These are phyloP conservation scores for Dactylella cylindrospora DNA, from an alignment of 2,329 filamentous ascomycete species.

Conservation along the genomic window DNA sequence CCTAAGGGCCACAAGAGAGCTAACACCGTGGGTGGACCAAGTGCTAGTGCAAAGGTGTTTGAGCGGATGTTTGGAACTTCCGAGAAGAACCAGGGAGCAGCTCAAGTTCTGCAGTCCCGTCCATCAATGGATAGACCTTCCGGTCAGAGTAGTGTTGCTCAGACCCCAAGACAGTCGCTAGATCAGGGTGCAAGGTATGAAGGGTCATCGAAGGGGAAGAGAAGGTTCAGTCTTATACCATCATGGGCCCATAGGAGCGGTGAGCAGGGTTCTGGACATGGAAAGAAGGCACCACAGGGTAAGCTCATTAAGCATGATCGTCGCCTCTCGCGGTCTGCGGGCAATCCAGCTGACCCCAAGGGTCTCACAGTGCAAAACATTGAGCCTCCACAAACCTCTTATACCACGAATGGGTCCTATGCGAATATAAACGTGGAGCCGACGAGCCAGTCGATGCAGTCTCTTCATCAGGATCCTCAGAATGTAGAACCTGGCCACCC, in stretches of 20 bases:
- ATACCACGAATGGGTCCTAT: slow-evolving; percentile 45
- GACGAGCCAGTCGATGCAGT: slow-evolving; percentile 49
- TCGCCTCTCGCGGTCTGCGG: slow-evolving; percentile 42
- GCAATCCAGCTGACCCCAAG: slow-evolving; percentile 42
- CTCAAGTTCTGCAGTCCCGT: slow-evolving; percentile 31
- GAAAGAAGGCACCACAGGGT: slow-evolving; percentile 43
- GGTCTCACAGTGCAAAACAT: slow-evolving; percentile 32
- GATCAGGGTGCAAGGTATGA: slow-evolving; percentile 70
- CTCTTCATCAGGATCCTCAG: slow-evolving; percentile 18
- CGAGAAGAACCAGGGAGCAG: slow-evolving; percentile 24
- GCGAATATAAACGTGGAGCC: slow-evolving; percentile 49
- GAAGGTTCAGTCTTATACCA: slow-evolving; percentile 70
- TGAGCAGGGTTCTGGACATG: slow-evolving; percentile 23
- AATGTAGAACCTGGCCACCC: slow-evolving; percentile 55
- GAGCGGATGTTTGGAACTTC: slow-evolving; percentile 54
- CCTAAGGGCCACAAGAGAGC: slow-evolving; percentile 70
- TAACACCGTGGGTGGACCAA: slow-evolving; percentile 70
- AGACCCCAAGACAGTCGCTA: slow-evolving; percentile 63
- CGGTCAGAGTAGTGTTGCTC: slow-evolving; percentile 33
- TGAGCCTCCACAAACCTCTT: slow-evolving; percentile 30
- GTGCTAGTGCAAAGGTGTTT: slow-evolving; percentile 59
- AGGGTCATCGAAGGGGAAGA: slow-evolving; percentile 28
- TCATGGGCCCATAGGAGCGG: slow-evolving; percentile 51
- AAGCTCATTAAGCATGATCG: slow-evolving; percentile 45
- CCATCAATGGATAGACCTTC: slow-evolving; percentile 53